A percentile compares a stretch with the other conserved stretches of the same genome.
These are phyloP conservation scores for Pythium rhizo-oryzae DNA, from an alignment of 352 stramenopile genomes.

Conservation along the genomic window DNA sequence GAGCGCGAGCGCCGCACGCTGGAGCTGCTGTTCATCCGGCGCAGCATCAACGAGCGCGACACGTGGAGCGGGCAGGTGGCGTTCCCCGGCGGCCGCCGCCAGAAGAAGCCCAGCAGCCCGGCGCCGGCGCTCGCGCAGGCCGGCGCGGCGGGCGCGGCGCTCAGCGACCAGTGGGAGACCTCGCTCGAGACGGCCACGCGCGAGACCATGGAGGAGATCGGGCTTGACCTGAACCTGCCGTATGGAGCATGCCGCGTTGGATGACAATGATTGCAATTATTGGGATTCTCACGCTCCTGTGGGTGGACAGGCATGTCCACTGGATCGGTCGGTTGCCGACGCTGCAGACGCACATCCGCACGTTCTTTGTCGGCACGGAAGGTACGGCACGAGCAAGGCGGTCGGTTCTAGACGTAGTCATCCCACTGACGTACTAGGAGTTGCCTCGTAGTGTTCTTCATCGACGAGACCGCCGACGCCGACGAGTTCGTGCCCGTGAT, in stretches of 20 bases:
- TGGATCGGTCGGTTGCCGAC: slow-evolving; percentile 65
- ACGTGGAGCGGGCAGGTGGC: slow-evolving; percentile 84
- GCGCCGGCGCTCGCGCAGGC: slow-evolving; percentile 35
- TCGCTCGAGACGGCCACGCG: slow-evolving; percentile 68
- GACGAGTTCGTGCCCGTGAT: slow-evolving; percentile 51
- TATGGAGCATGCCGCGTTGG: slow-evolving; percentile 23
- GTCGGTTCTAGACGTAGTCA: background rate
- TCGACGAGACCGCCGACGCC: slow-evolving; percentile 52
- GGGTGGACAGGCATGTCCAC: slow-evolving; percentile 51
- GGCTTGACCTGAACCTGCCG: slow-evolving; percentile 60
- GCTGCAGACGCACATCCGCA: slow-evolving; percentile 65
- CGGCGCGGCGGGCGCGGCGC: slow-evolving; percentile 28
- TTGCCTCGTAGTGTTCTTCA: slow-evolving; percentile 63
- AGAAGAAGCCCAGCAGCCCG: slow-evolving; percentile 48
- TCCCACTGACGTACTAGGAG: background rate
- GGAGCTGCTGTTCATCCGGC: slow-evolving; percentile 77
- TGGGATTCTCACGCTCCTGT: background rate
- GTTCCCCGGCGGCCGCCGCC: slow-evolving; percentile 71
- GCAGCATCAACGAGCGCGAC: slow-evolving; percentile 72
- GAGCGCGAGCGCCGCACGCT: slow-evolving; percentile 63
- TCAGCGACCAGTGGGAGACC: slow-evolving; percentile 55
- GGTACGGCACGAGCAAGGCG: slow-evolving; percentile 33
- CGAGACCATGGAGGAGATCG: slow-evolving; percentile 85
- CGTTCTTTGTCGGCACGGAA: slow-evolving; percentile 70
- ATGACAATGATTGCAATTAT: slow-evolving; percentile 2